Conservation (phyloP, 176 grass and related monocot species). For the Aegilops umbellulata region DNA sequence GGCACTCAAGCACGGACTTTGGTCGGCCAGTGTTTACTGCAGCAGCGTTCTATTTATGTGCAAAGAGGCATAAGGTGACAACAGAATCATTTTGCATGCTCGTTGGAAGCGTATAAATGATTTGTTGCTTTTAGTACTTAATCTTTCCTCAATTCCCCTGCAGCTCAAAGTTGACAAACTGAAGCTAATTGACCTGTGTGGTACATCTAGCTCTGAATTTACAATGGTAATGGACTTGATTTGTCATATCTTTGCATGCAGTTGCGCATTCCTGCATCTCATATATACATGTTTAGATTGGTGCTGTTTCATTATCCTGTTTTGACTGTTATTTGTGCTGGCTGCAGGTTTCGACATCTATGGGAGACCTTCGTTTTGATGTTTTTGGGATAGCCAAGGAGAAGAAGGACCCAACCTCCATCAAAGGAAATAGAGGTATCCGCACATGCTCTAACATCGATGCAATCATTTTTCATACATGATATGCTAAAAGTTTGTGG, state of each 20-base stretch:
- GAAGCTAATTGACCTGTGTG: conserved; percentile 86
- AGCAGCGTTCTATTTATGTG: conserved; percentile 86
- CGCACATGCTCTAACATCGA: neutral
- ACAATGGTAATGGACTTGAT: conserved; percentile 47
- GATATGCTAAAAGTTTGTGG: neutral
- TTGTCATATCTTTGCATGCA: neutral
- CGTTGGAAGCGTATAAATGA: neutral
- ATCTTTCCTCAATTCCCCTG: neutral
- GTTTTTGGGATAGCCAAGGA: conserved; percentile 87
- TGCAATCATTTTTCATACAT: neutral
- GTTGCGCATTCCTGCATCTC: neutral
- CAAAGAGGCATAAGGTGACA: conserved; percentile 88
- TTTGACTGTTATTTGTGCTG: conserved; percentile 32
- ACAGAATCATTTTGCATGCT: neutral
- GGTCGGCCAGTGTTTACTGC: conserved; percentile 80
- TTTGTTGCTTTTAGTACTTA: neutral
- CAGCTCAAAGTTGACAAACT: conserved; percentile 96
- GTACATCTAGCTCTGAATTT: conserved; percentile 86
- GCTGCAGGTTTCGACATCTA: conserved; percentile 81
- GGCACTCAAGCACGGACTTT: conserved; percentile 75
- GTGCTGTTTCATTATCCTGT: neutral
- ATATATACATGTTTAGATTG: neutral
- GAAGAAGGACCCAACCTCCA: conserved; percentile 74
- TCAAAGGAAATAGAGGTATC: conserved; percentile 90
- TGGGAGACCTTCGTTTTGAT: conserved; percentile 94